These are phyloP conservation scores for Zizania palustris DNA, from an alignment of 202 grass and related monocot genomes.

Conservation along the genomic window DNA sequence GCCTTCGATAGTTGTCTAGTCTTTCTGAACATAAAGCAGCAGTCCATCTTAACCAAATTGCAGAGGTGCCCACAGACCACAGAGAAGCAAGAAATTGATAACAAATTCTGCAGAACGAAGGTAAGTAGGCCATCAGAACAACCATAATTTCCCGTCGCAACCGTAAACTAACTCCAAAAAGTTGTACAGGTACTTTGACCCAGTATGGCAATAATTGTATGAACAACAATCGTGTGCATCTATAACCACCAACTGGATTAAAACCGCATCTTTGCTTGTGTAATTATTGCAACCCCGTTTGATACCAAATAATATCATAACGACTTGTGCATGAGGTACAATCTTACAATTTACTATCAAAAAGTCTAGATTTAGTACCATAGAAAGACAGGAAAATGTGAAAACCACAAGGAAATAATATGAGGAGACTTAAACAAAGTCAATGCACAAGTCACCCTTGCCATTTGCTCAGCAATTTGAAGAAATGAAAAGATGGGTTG, in stretches of 20 bases:
- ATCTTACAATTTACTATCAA: neutral
- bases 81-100: neutral
- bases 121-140: slow-evolving; percentile 6
- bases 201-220: neutral
- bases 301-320: neutral
- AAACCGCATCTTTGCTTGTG: neutral
- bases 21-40: slow-evolving; percentile 51
- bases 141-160: neutral
- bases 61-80: neutral
- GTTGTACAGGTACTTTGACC: neutral
- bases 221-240: neutral
- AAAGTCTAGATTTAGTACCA: neutral
- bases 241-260: neutral
- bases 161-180: slow-evolving; percentile 4
- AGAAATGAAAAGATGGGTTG: neutral
- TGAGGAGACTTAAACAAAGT: slow-evolving; percentile 27
- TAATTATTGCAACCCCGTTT: neutral
- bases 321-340: neutral
- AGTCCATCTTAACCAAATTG: slow-evolving; percentile 36
- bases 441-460: slow-evolving; percentile 32
- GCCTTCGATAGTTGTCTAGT: slow-evolving; percentile 11
- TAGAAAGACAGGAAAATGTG: slow-evolving; percentile 16
- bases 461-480: neutral
- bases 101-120: slow-evolving; percentile 34
- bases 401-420: neutral